Conservation (phyloP, 1,284 basidiomycete genomes). For the Ceratobasidium papillatum region DNA sequence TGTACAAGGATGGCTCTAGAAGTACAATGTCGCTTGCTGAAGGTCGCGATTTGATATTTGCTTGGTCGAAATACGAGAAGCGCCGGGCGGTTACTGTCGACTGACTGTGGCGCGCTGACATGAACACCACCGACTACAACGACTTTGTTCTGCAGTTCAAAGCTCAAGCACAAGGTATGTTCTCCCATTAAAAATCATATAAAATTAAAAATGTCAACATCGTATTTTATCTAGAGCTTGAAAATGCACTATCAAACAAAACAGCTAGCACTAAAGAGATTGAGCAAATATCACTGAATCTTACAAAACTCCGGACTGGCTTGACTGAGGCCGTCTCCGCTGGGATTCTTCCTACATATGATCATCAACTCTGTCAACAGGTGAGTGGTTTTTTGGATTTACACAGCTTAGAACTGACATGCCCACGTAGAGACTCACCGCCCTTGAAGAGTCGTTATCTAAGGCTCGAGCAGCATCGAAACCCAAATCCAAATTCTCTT, state of each 20-base stretch:
- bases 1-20: no score
- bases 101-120: no score
- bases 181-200: neutral
- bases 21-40: no score
- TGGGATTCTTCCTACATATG: constrained; percentile 25
- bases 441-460: constrained; percentile 18
- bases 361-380: constrained; percentile 33
- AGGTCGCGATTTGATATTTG: no score
- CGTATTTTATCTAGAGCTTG: constrained; percentile 1
- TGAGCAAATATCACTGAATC: constrained; percentile 14
- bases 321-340: constrained; percentile 21
- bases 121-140: constrained; percentile 24
- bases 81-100: no score
- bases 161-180: constrained; percentile 13
- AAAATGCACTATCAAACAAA: constrained; percentile 11
- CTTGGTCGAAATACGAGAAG: no score
- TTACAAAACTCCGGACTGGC: constrained; percentile 14
- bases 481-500: constrained; percentile 37
- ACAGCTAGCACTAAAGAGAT: neutral
- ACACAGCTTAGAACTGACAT: neutral
- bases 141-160: constrained; percentile 25
- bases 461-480: constrained; percentile 15
- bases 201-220: neutral
- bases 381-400: no score
- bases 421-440: neutral